phyloP scores from a whole-genome alignment of 441 rosid species.

The Sinapis alba region DNA sequence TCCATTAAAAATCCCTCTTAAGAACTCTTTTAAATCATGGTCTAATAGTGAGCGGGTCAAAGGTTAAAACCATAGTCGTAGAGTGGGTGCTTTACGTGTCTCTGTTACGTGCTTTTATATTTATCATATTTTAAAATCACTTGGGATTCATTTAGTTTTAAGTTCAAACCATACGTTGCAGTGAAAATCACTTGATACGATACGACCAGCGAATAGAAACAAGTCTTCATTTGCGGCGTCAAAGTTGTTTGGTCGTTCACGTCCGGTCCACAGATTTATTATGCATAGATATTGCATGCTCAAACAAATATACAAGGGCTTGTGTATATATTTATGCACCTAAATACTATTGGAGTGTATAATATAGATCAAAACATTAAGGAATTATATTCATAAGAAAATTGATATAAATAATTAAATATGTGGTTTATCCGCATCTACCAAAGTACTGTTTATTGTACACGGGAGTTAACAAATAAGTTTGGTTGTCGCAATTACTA shows the following conservation, averaged over 20 bases:
- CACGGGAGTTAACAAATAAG: conserved; percentile 6
- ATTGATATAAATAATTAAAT: background rate
- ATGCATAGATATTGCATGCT: conserved; percentile 8
- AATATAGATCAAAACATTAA: conserved; percentile 2
- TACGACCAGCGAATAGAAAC: conserved; percentile 7
- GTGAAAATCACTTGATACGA: background rate
- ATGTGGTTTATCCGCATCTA: conserved; percentile 9
- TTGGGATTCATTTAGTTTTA: background rate
- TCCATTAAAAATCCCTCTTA: no score
- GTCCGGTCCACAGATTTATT: conserved; percentile 34
- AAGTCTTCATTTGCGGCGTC: conserved; percentile 41
- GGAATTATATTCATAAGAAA: background rate
- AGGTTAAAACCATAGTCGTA: conserved; percentile 2
- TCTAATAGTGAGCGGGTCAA: conserved; percentile 22
- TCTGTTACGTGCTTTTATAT: conserved; percentile 7
- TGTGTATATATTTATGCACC: background rate
- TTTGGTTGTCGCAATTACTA: conserved; percentile 27
- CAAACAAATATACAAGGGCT: background rate
- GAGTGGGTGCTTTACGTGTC: conserved; percentile 20
- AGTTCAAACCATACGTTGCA: conserved; percentile 22
- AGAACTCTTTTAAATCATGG: no score
- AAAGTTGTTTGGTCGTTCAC: conserved; percentile 30
- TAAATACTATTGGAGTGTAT: background rate
- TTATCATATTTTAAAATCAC: background rate
- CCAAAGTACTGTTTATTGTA: background rate